A percentile compares a stretch with the other conserved stretches of the same genome.
These are phyloP conservation scores for Lactifluus volemus DNA, from an alignment of 768 basidiomycete species.

Conservation along the genomic window DNA sequence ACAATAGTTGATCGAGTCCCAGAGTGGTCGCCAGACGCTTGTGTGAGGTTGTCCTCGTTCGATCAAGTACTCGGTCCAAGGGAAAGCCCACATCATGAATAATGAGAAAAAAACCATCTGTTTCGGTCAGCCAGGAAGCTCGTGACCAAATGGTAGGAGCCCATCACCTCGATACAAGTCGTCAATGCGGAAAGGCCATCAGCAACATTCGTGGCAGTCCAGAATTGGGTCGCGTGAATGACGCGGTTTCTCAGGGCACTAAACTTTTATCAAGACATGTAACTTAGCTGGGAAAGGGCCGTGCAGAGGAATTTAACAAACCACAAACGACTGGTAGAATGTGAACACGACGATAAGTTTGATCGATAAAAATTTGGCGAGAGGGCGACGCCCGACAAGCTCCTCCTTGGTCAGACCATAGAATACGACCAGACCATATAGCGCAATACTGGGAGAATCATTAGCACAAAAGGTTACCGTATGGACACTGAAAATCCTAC, in stretches of 20 bases:
- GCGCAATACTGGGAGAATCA: constrained; percentile 48
- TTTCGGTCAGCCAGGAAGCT: constrained; percentile 5
- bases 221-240: constrained; percentile 74
- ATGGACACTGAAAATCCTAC: constrained; percentile 28
- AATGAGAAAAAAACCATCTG: constrained; percentile 79
- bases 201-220: constrained; percentile 79
- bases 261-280: constrained; percentile 38
- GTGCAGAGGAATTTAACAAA: constrained; percentile 21
- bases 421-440: constrained; percentile 80
- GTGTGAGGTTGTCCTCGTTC: constrained; percentile 37
- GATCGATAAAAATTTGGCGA: constrained; percentile 81
- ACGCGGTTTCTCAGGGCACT: constrained; percentile 54
- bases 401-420: constrained; percentile 78
- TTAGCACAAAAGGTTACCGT: background rate
- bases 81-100: constrained; percentile 83
- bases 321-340: constrained; percentile 77
- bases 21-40: constrained; percentile 58
- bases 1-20: constrained; percentile 53
- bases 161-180: constrained; percentile 69
- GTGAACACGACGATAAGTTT: constrained; percentile 85
- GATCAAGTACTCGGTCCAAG: constrained; percentile 51
- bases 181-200: constrained; percentile 77
- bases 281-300: too few species aligned
- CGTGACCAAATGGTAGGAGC: constrained; percentile 1
- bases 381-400: constrained; percentile 62